These are phyloP conservation scores for Aspergillus sp. DNA, from an alignment of 2,329 filamentous ascomycete species.

Conservation along the genomic window DNA sequence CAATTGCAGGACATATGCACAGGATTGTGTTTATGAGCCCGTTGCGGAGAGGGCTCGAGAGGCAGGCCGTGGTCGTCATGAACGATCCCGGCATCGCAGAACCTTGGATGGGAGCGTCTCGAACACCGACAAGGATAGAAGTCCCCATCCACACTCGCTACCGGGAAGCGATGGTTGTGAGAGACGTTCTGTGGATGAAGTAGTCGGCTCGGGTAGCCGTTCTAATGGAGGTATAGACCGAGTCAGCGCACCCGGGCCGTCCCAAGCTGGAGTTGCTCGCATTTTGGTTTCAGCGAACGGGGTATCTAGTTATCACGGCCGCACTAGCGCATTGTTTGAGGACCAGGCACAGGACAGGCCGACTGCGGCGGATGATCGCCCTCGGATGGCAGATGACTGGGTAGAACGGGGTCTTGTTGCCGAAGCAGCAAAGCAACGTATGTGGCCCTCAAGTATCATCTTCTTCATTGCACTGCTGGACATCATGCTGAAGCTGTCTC, in stretches of 20 bases:
- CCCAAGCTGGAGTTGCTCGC: constrained; percentile 12
- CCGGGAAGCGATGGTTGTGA: neutral
- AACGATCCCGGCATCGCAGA: neutral
- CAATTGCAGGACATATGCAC: constrained; percentile 39
- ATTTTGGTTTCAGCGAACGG: constrained; percentile 26
- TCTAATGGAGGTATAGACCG: neutral
- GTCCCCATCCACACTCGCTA: neutral
- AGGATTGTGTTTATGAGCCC: constrained; percentile 36
- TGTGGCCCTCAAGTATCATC: neutral
- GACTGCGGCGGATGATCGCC: neutral
- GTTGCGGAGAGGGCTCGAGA: neutral
- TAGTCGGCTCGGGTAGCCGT: neutral
- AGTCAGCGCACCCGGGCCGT: constrained; percentile 15
- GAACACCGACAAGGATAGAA: neutral
- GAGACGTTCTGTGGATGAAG: neutral
- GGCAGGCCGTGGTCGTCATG: neutral
- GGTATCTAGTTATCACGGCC: constrained; percentile 17
- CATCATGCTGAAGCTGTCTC: neutral
- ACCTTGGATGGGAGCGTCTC: neutral
- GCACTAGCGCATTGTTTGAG: neutral
- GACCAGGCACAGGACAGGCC: neutral
- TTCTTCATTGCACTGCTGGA: neutral
- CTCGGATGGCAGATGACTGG: neutral
- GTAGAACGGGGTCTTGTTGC: neutral
- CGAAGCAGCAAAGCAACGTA: neutral